Conservation (phyloP, 1,139 yeast genomes). For the Scheffersomyces titani region DNA sequence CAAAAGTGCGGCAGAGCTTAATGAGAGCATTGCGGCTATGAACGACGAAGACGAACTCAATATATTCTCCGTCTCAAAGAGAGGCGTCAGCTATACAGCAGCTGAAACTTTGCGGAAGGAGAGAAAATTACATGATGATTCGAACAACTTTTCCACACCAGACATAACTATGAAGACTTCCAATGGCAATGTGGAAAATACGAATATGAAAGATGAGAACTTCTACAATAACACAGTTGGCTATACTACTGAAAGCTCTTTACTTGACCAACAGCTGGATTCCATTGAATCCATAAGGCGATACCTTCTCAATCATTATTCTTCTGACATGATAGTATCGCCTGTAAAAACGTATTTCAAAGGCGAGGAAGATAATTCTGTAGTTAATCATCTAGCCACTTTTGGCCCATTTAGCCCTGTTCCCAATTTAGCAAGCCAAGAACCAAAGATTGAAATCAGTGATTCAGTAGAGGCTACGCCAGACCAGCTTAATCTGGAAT, state of each 20-base stretch:
- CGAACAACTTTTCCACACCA: neutral
- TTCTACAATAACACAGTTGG: neutral
- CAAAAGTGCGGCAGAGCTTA: conserved; percentile 4
- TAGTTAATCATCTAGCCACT: neutral
- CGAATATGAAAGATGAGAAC: neutral
- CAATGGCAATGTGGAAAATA: neutral
- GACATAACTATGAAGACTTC: neutral
- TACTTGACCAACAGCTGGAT: neutral
- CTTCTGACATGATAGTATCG: neutral
- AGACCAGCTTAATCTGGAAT: neutral
- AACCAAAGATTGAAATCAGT: neutral
- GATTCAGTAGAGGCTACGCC: neutral
- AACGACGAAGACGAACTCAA: conserved; percentile 12
- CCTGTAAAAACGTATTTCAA: neutral
- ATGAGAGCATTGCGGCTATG: neutral
- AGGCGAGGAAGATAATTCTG: neutral
- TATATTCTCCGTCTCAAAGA: conserved; percentile 2
- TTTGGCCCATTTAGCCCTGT: neutral
- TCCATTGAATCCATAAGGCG: neutral
- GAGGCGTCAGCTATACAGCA: neutral
- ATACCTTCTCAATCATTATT: neutral
- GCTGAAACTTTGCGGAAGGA: neutral
- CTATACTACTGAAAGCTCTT: neutral
- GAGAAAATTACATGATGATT: neutral
- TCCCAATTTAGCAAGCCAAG: neutral